These are phyloP conservation scores for Hygrophorus russula DNA, from an alignment of 768 basidiomycete species.

Conservation along the genomic window DNA sequence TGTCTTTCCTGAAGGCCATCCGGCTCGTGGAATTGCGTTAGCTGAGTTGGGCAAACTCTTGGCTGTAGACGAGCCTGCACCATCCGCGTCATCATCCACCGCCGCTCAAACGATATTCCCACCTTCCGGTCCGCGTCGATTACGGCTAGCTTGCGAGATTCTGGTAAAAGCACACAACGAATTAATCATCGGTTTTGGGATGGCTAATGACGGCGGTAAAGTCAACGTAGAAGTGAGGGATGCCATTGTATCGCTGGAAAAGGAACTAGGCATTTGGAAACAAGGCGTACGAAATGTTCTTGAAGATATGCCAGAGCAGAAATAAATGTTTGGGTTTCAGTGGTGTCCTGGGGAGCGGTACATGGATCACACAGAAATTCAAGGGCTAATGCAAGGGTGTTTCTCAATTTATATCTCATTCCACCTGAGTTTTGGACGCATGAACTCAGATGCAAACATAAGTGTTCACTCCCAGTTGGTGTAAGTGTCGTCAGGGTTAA, in stretches of 20 bases:
- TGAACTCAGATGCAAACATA: no score
- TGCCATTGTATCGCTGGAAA: slow-evolving; percentile 49
- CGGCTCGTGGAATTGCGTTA: slow-evolving; percentile 61
- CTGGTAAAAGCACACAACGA: slow-evolving; percentile 51
- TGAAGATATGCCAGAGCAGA: slow-evolving; percentile 23
- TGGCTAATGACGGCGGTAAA: slow-evolving; percentile 56
- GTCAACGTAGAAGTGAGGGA: slow-evolving; percentile 56
- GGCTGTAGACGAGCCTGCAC: slow-evolving; percentile 59
- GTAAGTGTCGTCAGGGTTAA: no score
- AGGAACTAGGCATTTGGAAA: slow-evolving; percentile 64
- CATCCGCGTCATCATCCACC: slow-evolving; percentile 9
- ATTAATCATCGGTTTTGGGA: slow-evolving; percentile 63
- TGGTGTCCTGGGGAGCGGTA: no score
- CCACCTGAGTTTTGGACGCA: no score
- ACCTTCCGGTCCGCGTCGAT: slow-evolving; percentile 52
- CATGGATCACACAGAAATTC: no score
- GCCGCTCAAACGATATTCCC: slow-evolving; percentile 31
- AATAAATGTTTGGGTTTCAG: no score
- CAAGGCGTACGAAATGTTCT: slow-evolving; percentile 47
- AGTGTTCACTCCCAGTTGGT: no score
- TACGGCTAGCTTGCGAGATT: slow-evolving; percentile 55
- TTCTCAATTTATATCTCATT: no score
- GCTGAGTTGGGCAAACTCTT: slow-evolving; percentile 78
- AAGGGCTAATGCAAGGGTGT: no score
- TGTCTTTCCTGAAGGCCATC: slow-evolving; percentile 58